phyloP scores from a whole-genome alignment of 1,139 yeast genomes.

The Candida smagusa region DNA sequence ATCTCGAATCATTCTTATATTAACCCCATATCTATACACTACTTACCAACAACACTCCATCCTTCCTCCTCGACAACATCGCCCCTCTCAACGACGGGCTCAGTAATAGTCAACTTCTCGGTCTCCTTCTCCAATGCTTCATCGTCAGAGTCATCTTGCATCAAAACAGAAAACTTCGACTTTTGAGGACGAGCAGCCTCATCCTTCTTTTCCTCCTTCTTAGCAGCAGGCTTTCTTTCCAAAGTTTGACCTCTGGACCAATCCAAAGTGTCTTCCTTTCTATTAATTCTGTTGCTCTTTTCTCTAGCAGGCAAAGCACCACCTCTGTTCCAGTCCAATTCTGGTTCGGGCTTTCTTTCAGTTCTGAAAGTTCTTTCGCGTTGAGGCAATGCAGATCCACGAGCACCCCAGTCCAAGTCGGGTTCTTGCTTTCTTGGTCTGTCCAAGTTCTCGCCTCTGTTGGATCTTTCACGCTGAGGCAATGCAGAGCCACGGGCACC shows the following conservation, averaged over 20 bases:
- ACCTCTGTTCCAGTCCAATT: conserved; percentile 35
- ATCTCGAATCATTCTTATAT: too few relatives aligned
- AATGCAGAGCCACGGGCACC: conserved; percentile 34
- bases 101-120: conserved; percentile 37
- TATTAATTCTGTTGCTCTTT: conserved; percentile 19
- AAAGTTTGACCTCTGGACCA: conserved; percentile 8
- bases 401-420: conserved; percentile 60
- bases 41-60: conserved; percentile 64
- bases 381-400: conserved; percentile 41
- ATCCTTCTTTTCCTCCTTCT: conserved; percentile 28
- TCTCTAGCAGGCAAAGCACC: conserved; percentile 28
- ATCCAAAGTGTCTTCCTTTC: conserved; percentile 10
- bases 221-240: conserved; percentile 3
- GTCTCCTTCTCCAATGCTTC: conserved; percentile 39
- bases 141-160: conserved; percentile 49
- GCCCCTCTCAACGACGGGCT: conserved; percentile 5
- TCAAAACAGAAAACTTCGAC: conserved; percentile 65
- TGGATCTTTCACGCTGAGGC: conserved; percentile 28
- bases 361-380: conserved; percentile 17
- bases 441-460: conserved; percentile 35
- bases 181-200: conserved; percentile 42
- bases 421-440: conserved; percentile 49
- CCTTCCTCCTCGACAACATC: conserved; percentile 36
- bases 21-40: conserved; percentile 6
- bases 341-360: conserved; percentile 25